Base-by-base conservation (phyloP, 23 red algal genomes). In the Agarophyton chilense region DNA sequence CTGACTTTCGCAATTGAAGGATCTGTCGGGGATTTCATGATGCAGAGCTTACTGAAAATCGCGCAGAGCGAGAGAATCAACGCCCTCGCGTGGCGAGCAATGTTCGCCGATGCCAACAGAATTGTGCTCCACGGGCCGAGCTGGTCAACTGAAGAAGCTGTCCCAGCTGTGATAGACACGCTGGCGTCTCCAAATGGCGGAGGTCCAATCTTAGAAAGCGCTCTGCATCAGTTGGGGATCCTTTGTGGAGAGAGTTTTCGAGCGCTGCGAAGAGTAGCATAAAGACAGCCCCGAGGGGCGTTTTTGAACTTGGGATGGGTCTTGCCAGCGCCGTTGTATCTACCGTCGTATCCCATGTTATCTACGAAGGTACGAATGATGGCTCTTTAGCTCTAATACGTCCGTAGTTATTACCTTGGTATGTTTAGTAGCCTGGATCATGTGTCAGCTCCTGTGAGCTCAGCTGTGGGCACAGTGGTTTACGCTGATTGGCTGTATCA, bases 1-100 rank as follows among this genome's bases (percentile, higher is more conserved):
- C 25, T 66, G 62, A 72, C 44, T 25, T 80, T 80, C 44, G 51
- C 76, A 33, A 52, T 80, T 25, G 47, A 57, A 24, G 76, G 47
- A 26, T 80, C 76, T 40, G 50, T 32, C 1, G 47, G 76, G 12
- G 76, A 80, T 25, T 45, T 61, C 21, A 36, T 71, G 28, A 54
- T 86, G 82, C 44, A 56, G 36, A 63, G 44, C 26, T 41, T 53
- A 19, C 13, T 72, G 33, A 86, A 53, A 32, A n/a, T 86, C 7
- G 60, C 18, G 25, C 18, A 44, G 19, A 46, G 65, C 47, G 60
- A 86, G 34, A 53, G 44, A 44, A 47, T 86, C 12, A 45, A 51
- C 28, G 64, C 60, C 8, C 64, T 86, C 1, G 44, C 18, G 33
- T 86, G 82, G 82, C 41, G 43, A 17, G 64, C 73, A 14, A 38